Evolutionary conservation across 306 rosid species (phyloP), one percentile per base, ranked within the genome.

Genomic region (Morella rubra): DNA sequence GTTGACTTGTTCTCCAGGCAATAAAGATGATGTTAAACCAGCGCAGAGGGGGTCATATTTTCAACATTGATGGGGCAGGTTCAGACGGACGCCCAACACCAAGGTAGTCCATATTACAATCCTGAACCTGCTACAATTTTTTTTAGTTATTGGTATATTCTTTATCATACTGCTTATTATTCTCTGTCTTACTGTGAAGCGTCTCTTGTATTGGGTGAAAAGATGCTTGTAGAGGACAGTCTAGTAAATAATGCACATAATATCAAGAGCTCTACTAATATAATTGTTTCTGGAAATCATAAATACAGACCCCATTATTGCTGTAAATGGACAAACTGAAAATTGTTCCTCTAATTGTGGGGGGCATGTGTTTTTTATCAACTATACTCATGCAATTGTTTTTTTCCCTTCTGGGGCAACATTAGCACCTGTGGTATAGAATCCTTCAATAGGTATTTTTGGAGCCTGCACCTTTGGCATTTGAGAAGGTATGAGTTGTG

Each of bases 71-170:
- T 73, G 98, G 97, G 76, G 98, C 98, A 14, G 98, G 97, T 86
- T 92, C 98, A 27, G 97, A 94, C 83, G 98, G 98, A 81, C 87
- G 96, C 85, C 98, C 98, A 60, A 94, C 98, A 51, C 98, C 98
- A 2, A 90, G 98, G 96, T 94, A 67, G 32, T 27, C 73, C 46
- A 20, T 69, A 50, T 53, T 49, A 16, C 50, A 27, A 59, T 42
- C 58, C 44, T 71, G 72, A 37, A 64, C 71, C 70, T 20, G 73
- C 68, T 42, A 20, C 76, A 75, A 46, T 1, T 27, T 49, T 66
- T 19, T 69, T 49, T n/a, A n/a, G n/a, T n/a, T 27, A 52, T 54
- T 73, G 44, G 54, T 42, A 62, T 72, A 15, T 51, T 41, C 18
- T 68, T 47, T 41, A 24, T 74, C 69, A 65, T 67, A 19, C 80